Evolutionary conservation across 495 filamentous ascomycete species (phyloP), one percentile per base, ranked within the genome.

Genomic region (Trichoderma asperelloides): DNA sequence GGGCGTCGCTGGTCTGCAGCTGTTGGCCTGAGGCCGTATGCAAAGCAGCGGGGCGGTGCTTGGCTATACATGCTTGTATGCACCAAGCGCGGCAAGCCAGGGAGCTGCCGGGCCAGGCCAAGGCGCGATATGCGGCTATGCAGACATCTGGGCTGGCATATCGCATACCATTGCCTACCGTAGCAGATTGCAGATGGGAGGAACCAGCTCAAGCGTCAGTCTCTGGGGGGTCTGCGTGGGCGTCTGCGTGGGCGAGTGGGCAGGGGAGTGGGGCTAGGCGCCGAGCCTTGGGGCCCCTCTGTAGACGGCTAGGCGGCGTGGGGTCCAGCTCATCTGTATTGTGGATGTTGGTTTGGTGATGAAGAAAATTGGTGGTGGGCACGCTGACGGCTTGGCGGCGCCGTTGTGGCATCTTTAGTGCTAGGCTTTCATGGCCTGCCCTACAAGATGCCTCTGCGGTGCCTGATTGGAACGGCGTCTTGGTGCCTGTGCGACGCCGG

Each of bases 341-440:
- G 18, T 51, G 47, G 18, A 7, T 23, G 47, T 23, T 60, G 55
- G 1, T 27, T 60, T 60, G 55, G 27, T 15, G 47, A 18, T 21
- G 55, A 60, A 60, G 55, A 60, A 30, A 60, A 60, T 60, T 7
- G 23, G 55, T 23, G 27, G 55, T 60, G 55, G 27, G 55, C 23
- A 55, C 25, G 55, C 55, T 60, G 55, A 60, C 55, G 55, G 55
- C 55, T 60, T 60, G 55, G 55, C 55, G 27, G 55, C 55, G 55
- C 27, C 23, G 55, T 30, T 60, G 55, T 60, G 55, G 55, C 55
- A 60, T 60, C 55, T 27, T 30, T 25, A 60, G 9, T 27, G 55
- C 55, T 60, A 60, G 55, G 55, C 55, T 60, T 8, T 28, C 25
- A 60, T 30, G 55, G 23, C 55, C 55, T 60, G 55, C 55, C 55